Conservation (phyloP, 2,329 filamentous ascomycete genomes). For the Exophiala oligosperma region DNA sequence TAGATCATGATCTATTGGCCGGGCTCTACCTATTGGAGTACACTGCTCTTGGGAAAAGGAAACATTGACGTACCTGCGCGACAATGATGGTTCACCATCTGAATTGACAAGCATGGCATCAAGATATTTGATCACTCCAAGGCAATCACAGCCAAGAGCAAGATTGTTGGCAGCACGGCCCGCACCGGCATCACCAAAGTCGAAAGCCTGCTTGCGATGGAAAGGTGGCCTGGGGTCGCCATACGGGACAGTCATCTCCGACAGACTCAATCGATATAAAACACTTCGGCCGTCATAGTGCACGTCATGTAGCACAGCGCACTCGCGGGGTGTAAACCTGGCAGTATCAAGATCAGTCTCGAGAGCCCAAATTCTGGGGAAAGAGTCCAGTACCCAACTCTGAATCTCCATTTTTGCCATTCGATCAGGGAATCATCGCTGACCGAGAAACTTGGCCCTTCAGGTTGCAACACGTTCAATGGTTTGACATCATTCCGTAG, state of each 20-base stretch:
- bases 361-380: not conserved
- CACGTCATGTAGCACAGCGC: constrained; percentile 70
- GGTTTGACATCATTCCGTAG: constrained; percentile 62
- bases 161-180: constrained; percentile 69
- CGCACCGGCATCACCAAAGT: constrained; percentile 68
- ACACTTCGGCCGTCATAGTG: constrained; percentile 66
- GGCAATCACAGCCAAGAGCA: constrained; percentile 65
- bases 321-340: constrained; percentile 66
- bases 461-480: constrained; percentile 69
- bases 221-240: constrained; percentile 65
- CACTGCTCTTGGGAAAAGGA: too few relatives aligned
- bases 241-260: constrained; percentile 71
- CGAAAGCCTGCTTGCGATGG: constrained; percentile 70
- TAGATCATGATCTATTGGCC: too few relatives aligned
- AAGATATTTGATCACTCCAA: constrained; percentile 68
- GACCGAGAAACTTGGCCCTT: constrained; percentile 66
- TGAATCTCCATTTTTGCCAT: constrained; percentile 70
- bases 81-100: constrained; percentile 53
- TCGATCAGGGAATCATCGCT: constrained; percentile 48
- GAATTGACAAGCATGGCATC: constrained; percentile 56
- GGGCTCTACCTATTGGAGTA: too few relatives aligned
- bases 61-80: constrained; percentile 33
- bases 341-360: constrained; percentile 26
- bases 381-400: constrained; percentile 51
- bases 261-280: constrained; percentile 65